Evolutionary conservation across 2,329 filamentous ascomycete species (phyloP).

Genomic region (Aspergillus uvarum): DNA sequence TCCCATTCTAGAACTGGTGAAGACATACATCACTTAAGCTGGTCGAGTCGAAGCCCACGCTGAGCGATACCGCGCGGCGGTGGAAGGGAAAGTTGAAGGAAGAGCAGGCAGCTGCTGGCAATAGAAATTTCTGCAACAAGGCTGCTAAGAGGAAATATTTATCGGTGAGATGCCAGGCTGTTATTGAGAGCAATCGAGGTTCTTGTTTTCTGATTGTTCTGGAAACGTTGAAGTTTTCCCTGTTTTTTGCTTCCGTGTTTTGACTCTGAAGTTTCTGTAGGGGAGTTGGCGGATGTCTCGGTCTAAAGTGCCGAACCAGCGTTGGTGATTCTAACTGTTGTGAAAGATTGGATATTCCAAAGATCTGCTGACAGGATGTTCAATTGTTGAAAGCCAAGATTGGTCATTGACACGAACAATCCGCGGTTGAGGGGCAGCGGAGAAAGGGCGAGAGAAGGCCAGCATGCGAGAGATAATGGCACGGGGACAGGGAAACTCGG

Average conservation of each 20-base stretch:
- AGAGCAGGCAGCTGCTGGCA: slow-evolving; percentile 6
- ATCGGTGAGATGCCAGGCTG: background rate
- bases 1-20: slow-evolving; percentile 19
- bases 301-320: background rate
- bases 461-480: background rate
- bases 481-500: background rate
- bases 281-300: slow-evolving; percentile 1
- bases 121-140: background rate
- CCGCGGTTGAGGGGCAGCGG: background rate
- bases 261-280: slow-evolving; percentile 1
- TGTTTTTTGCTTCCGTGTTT: background rate
- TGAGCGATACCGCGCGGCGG: slow-evolving; percentile 13
- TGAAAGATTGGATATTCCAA: background rate
- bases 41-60: slow-evolving; percentile 22
- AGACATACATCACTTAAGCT: slow-evolving; percentile 14
- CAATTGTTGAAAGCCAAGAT: slow-evolving; percentile 7
- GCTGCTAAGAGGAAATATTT: background rate
- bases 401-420: slow-evolving; percentile 1
- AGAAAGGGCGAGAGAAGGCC: background rate
- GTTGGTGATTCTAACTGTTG: background rate
- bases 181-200: background rate
- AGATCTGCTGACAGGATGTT: background rate
- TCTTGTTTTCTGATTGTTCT: background rate
- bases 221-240: background rate
- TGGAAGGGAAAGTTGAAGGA: slow-evolving; percentile 10